Evolutionary conservation across 768 basidiomycete genomes (phyloP).

Genomic region (Clitopilus hobsonii): DNA sequence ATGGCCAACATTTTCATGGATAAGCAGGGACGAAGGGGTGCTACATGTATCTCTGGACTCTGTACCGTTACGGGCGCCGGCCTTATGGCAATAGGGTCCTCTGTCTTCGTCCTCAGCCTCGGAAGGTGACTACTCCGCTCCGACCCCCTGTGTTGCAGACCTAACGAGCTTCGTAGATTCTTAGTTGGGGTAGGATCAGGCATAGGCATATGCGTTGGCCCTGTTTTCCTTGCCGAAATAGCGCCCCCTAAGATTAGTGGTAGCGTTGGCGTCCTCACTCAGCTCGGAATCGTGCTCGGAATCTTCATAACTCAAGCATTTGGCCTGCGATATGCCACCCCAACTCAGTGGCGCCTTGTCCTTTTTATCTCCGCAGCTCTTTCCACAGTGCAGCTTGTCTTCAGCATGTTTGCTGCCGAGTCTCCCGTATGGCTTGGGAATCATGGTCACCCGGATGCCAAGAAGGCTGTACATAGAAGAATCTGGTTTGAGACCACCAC

Average conservation of each 20-base stretch:
- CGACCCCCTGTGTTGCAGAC: background rate
- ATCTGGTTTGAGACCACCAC: slow-evolving; percentile 47
- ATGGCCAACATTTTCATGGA: slow-evolving; percentile 67
- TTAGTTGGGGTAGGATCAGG: slow-evolving; percentile 70
- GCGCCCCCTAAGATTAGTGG: slow-evolving; percentile 74
- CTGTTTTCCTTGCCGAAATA: slow-evolving; percentile 83
- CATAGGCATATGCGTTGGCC: slow-evolving; percentile 72
- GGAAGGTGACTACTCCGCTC: slow-evolving; percentile 48
- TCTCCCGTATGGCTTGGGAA: slow-evolving; percentile 65
- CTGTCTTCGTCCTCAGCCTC: slow-evolving; percentile 48
- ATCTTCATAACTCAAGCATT: slow-evolving; percentile 83
- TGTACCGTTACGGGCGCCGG: slow-evolving; percentile 54
- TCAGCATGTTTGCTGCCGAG: slow-evolving; percentile 55
- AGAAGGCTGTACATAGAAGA: slow-evolving; percentile 37
- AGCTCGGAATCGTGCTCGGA: slow-evolving; percentile 78
- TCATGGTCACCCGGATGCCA: slow-evolving; percentile 44
- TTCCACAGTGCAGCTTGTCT: slow-evolving; percentile 52
- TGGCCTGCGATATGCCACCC: slow-evolving; percentile 68
- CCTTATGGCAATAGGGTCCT: slow-evolving; percentile 62
- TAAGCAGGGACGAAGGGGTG: slow-evolving; percentile 63
- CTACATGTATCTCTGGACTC: slow-evolving; percentile 53
- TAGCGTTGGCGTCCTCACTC: slow-evolving; percentile 78
- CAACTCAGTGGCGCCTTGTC: slow-evolving; percentile 67
- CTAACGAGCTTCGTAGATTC: slow-evolving; percentile 33
- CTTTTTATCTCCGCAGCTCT: slow-evolving; percentile 55